Base-by-base conservation (phyloP, 139 green algal species). In the Deuterostichococcus epilithicus region DNA sequence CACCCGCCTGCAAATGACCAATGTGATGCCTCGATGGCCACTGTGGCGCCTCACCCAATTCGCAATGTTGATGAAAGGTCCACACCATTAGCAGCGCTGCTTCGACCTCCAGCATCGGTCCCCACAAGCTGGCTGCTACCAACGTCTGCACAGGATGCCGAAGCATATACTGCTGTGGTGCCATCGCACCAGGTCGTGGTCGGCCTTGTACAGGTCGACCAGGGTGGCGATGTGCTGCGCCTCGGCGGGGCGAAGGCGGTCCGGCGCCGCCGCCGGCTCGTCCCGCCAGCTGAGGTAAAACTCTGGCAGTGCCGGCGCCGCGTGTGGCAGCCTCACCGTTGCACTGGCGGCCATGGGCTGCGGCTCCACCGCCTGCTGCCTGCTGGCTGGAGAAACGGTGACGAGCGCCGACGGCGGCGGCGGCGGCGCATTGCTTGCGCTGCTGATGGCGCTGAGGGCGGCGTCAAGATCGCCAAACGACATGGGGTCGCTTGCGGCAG, bases 391-490 rank as follows among this genome's bases (percentile, higher is more conserved):
- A n/a, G n/a, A n/a, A n/a, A n/a, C n/a, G n/a, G n/a, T n/a, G n/a
- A n/a, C n/a, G n/a, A n/a, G n/a, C n/a, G n/a, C n/a, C n/a, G n/a
- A n/a, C n/a, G 42, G 8, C 10, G 22, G 52, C 33, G 58, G 22
- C 5, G 45, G 37, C 68, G 10, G 13, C 25, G 25, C 37, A 33
- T 6, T 33, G 52, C 20, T 59, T 15, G 39, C 45, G 59, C 69
- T 34, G 20, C 26, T 42, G 5, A 76, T 42, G 22, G 70, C 78
- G 35, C 88, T 84, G 25, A 93, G 37, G 1, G 81, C 85, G 0
- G 79, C 77, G 28, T 86, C 80, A 0, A 92, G 78, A 28, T 86
- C 86, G 26, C 33, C 66, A 73, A 92, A 93, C 30, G 87, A 82
- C 34, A 92, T 84, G 4, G 77, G 52, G 52, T 63, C 78, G 32